Conservation (phyloP, 805 yeast genomes). For the Candida maesae region DNA sequence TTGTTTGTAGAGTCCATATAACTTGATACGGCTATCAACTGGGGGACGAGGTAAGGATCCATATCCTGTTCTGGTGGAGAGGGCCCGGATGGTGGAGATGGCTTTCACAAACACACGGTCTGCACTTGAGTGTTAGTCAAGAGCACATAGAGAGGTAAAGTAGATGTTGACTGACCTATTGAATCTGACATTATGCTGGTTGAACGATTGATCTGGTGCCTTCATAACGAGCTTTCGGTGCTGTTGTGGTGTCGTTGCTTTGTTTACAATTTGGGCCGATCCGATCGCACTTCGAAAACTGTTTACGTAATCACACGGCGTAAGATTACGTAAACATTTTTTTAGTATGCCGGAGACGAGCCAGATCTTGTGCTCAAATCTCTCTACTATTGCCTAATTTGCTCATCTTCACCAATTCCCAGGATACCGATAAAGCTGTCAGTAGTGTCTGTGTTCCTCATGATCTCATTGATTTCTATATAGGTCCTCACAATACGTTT, state of each 20-base stretch:
- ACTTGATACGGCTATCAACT: constrained; percentile 56
- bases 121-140: too few species aligned
- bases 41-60: constrained; percentile 76
- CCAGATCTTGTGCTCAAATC: too few species aligned
- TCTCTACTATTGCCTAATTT: too few species aligned
- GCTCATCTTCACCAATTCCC: too few species aligned
- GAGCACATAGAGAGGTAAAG: too few species aligned
- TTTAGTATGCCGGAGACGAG: too few species aligned
- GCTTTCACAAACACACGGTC: constrained; percentile 84
- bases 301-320: too few species aligned
- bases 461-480: background rate
- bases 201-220: background rate
- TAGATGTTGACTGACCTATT: constrained; percentile 41
- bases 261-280: constrained; percentile 1
- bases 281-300: too few species aligned
- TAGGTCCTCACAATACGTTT: background rate
- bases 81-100: constrained; percentile 69
- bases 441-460: too few species aligned
- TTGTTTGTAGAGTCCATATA: constrained; percentile 84
- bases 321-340: background rate
- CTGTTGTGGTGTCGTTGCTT: background rate
- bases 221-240: too few species aligned
- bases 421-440: too few species aligned
- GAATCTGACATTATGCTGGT: constrained; percentile 41
- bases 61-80: constrained; percentile 60